Evolutionary conservation across 2,329 filamentous ascomycete species (phyloP), one percentile per base, ranked within the genome.

Genomic region (Phaeophleospora eucalypticola): DNA sequence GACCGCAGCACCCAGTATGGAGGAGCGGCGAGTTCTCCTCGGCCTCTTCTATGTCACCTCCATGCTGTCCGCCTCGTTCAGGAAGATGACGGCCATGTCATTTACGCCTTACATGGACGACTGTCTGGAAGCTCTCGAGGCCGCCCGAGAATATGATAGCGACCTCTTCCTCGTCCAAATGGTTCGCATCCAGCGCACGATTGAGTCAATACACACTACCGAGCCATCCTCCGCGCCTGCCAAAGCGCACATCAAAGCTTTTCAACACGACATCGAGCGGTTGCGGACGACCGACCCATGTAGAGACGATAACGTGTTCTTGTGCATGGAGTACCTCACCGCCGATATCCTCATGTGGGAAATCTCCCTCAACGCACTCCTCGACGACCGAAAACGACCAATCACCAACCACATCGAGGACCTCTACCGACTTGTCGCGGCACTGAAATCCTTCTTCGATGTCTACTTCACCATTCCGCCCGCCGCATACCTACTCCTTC

Each of bases 91-190:
- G 29, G 53, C 60, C 4, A 46, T 62, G 18, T 53, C 52, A 2
- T 63, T 57, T 29, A 58, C 58, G 2, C 49, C 48, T 4, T 59
- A 59, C 24, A 53, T 63, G 46, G 51, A 56, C 7, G 49, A 51
- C 1, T 57, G 54, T 29, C 51, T 63, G 3, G 36, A 16, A 2
- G 47, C 29, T 9, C 51, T 65, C 9, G 58, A 61, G 24, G 32
- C 48, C 33, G 51, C 51, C 2, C 40, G 38, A 29, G 59, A 64
- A 38, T 56, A 56, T 42, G 51, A 59, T 4, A 62, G 54, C 46
- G 62, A 65, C 33, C 41, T 54, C 8, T 50, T 58, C n/a, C 57
- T 64, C 4, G 58, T 62, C 2, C 58, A 62, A 19, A 53, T 62
- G 36, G 58, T 64, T 2, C 54, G 59, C 3, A 47, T 59, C 15